Evolutionary conservation across 1,284 basidiomycete genomes (phyloP), one percentile per base, ranked within the genome.

Genomic region (Ceratobasidium sp.): DNA sequence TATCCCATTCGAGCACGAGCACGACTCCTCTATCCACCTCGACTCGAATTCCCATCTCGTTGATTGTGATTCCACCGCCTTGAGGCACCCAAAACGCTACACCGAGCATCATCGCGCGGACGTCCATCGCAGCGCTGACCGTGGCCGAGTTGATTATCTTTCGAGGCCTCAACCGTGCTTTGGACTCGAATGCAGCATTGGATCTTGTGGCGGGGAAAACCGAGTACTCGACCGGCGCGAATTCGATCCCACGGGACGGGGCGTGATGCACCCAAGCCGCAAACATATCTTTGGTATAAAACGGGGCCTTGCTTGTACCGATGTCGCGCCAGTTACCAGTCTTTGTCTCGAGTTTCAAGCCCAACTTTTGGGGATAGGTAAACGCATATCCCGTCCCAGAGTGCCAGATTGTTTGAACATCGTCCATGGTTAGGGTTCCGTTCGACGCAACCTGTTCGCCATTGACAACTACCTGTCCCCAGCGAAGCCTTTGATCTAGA

Each of bases 311-410:
- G 3, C 86, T 87, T 12, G 83, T 87, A n/a, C 87, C 87, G 70
- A 89, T 85, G 5, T 77, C 74, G 15, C 82, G 79, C 88, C 88
- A 90, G 72, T 84, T 80, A 1, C 87, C 87, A 0, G 82, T 83
- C 70, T 80, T 47, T 80, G 34, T 80, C 72, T 1, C 84, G 84
- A 10, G 45, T n/a, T n/a, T 15, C 10, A 12, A n/a, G n/a, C n/a
- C n/a, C 10, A 47, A n/a, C n/a, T 20, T 32, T 22, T 47, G 45
- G 7, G 8, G 7, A 47, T 6, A 7, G n/a, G 45, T 8, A 47
- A 47, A 47, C 0, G 76, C 72, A 72, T 88, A 87, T 5, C 86
- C 86, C 29, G 87, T 80, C 49, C 80, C 79, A 15, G 81, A 83
- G 71, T 88, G 87, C 85, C 85, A 88, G n/a, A 88, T 76, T 8